Evolutionary conservation across 352 stramenopile genomes (phyloP).

Genomic region (Pseudoperonospora humuli): DNA sequence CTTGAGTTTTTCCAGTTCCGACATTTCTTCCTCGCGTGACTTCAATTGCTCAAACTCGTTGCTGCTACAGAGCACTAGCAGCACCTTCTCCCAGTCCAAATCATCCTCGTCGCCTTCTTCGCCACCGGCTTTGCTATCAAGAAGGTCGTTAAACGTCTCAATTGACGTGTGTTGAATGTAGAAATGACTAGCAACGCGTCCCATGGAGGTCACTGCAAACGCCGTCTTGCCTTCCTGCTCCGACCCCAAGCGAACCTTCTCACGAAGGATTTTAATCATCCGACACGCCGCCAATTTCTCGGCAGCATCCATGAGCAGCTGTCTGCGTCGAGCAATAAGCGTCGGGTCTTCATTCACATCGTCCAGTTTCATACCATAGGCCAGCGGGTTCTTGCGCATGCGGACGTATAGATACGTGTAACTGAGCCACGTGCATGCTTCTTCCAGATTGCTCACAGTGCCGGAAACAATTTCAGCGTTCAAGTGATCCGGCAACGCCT

Average conservation of each 20-base stretch:
- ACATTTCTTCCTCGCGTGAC: slow-evolving; percentile 92
- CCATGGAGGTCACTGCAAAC: slow-evolving; percentile 94
- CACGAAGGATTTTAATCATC: slow-evolving; percentile 77
- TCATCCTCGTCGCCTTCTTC: slow-evolving; percentile 35
- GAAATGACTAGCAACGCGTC: slow-evolving; percentile 97
- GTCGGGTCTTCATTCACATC: slow-evolving; percentile 89
- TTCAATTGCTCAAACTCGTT: slow-evolving; percentile 96
- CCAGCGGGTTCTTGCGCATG: slow-evolving; percentile 97
- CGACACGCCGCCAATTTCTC: slow-evolving; percentile 68
- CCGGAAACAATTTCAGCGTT: slow-evolving; percentile 99
- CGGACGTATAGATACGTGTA: slow-evolving; percentile 99
- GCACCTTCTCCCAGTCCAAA: slow-evolving; percentile 57
- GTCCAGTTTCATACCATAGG: slow-evolving; percentile 94
- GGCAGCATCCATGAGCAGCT: slow-evolving; percentile 65
- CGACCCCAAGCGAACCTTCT: slow-evolving; percentile 34
- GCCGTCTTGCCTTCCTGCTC: slow-evolving; percentile 37
- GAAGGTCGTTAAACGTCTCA: slow-evolving; percentile 94
- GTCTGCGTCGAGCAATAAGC: slow-evolving; percentile 57
- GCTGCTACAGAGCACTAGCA: slow-evolving; percentile 69
- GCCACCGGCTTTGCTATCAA: slow-evolving; percentile 57
- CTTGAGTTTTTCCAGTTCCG: slow-evolving; percentile 90
- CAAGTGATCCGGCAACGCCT: slow-evolving; percentile 97
- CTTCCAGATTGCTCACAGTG: slow-evolving; percentile 95
- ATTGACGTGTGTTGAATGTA: slow-evolving; percentile 99
- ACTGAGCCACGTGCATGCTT: slow-evolving; percentile 95